Evolutionary conservation across 2,329 filamentous ascomycete genomes (phyloP).

Genomic region (Hypoxylon sp.): DNA sequence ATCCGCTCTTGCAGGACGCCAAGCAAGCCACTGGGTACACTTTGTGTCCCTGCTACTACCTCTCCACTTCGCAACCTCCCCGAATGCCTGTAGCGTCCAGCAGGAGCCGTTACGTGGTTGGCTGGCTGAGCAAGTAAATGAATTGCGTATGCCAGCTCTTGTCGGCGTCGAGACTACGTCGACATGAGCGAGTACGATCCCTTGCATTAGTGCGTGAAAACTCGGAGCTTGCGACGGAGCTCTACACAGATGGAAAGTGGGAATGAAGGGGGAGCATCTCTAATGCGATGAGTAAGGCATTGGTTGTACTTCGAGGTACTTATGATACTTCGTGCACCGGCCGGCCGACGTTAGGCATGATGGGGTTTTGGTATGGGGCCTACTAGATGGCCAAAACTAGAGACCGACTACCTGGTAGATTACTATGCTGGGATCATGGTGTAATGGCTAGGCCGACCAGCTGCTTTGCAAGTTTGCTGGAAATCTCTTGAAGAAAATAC

Average conservation of each 20-base stretch:
- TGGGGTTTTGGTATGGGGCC: neutral
- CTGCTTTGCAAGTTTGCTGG: neutral
- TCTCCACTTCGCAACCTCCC: conserved; percentile 36
- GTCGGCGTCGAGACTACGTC: conserved; percentile 21
- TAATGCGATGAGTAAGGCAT: conserved; percentile 9
- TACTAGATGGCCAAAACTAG: conserved; percentile 11
- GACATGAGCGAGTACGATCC: conserved; percentile 21
- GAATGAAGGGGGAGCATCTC: conserved; percentile 20
- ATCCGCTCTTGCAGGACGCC: conserved; percentile 50
- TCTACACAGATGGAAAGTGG: conserved; percentile 29
- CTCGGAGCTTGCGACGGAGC: conserved; percentile 12
- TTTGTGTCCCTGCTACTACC: too few relatives aligned
- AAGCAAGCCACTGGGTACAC: conserved; percentile 43
- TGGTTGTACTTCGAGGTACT: conserved; percentile 36
- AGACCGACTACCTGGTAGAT: conserved; percentile 5
- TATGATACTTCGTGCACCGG: neutral
- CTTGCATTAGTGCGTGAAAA: conserved; percentile 40
- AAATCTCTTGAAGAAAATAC: conserved; percentile 1
- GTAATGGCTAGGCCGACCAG: conserved; percentile 22
- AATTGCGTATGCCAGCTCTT: neutral
- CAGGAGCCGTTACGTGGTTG: conserved; percentile 33
- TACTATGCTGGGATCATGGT: conserved; percentile 21
- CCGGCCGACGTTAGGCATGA: conserved; percentile 1
- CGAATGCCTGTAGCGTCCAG: conserved; percentile 36
- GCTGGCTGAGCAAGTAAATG: conserved; percentile 17